These are phyloP conservation scores for Ceratocystiopsis sp. DNA, from an alignment of 2,329 filamentous ascomycete genomes.

Conservation along the genomic window DNA sequence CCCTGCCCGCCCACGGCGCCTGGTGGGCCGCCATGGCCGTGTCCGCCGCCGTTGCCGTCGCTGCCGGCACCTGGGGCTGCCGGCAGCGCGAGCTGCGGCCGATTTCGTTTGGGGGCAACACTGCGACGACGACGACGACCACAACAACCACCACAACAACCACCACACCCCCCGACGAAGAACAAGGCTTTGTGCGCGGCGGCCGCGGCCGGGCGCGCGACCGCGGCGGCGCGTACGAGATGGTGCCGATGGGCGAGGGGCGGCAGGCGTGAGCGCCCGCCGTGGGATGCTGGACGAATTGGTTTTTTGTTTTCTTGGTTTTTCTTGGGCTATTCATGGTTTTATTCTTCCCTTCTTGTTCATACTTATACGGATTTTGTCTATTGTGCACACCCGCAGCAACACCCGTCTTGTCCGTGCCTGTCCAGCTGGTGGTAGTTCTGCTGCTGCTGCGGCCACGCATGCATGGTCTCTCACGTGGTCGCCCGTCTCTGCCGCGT, in stretches of 20 bases:
- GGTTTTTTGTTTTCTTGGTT: no score
- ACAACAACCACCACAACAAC: conserved; percentile 10
- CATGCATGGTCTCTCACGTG: no score
- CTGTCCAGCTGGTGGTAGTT: no score
- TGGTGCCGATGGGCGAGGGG: conserved; percentile 30
- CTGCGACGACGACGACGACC: conserved; percentile 13
- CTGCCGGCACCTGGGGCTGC: conserved; percentile 75
- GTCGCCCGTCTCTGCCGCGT: no score
- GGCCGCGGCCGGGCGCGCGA: conserved; percentile 36
- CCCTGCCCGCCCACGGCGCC: conserved; percentile 58
- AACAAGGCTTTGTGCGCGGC: conserved; percentile 32
- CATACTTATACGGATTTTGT: no score
- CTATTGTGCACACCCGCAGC: no score
- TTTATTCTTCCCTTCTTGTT: no score
- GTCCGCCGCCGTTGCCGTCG: conserved; percentile 29
- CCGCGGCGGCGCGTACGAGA: conserved; percentile 46
- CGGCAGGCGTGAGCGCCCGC: conserved; percentile 5
- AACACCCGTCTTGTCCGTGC: no score
- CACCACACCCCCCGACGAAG: conserved; percentile 20
- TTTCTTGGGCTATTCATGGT: no score
- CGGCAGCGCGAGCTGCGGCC: conserved; percentile 78
- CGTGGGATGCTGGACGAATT: no score
- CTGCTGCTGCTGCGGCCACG: no score
- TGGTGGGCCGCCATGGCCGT: conserved; percentile 59
- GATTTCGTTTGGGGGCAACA: conserved; percentile 62